A percentile compares a stretch with the other conserved stretches of the same genome.
Conservation (phyloP, 306 rosid species). For the Neltuma alba region DNA sequence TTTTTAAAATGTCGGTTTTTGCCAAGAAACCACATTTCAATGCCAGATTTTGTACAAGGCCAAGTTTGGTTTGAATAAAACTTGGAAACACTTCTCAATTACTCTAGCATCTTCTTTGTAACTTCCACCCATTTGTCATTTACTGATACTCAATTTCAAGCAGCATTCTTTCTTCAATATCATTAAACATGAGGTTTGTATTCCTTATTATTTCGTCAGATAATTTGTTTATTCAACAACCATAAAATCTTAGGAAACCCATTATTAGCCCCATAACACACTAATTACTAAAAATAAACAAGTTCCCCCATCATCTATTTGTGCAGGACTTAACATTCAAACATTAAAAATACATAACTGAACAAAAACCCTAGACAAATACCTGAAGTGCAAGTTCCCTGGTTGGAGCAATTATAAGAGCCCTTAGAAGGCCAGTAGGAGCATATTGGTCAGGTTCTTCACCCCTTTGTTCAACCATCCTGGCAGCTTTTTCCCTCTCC, state of each 20-base stretch:
- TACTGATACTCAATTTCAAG: conserved; percentile 6
- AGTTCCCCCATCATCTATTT: conserved; percentile 3
- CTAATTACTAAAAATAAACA: neutral
- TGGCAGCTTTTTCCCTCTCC: conserved; percentile 75
- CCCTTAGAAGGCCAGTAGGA: conserved; percentile 68
- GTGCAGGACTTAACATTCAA: conserved; percentile 1
- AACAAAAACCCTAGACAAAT: conserved; percentile 26
- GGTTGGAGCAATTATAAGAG: conserved; percentile 91
- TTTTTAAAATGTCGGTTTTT: neutral
- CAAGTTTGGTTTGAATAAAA: conserved; percentile 11
- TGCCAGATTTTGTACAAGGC: neutral
- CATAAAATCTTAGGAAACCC: conserved; percentile 13
- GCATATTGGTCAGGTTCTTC: conserved; percentile 55
- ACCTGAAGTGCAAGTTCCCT: conserved; percentile 98
- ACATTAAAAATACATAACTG: conserved; percentile 30
- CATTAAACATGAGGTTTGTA: conserved; percentile 1
- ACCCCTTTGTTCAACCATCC: conserved; percentile 47
- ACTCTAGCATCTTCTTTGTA: neutral
- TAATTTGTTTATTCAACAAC: neutral
- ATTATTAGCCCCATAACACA: conserved; percentile 7
- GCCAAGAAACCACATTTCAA: neutral
- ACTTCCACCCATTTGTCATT: neutral
- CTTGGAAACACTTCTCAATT: conserved; percentile 10
- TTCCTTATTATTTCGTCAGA: neutral
- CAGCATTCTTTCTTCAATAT: neutral